A percentile compares a stretch with the other conserved stretches of the same genome.
These are phyloP conservation scores for Seiridium cupressi DNA, from an alignment of 2,329 filamentous ascomycete species.

Conservation along the genomic window DNA sequence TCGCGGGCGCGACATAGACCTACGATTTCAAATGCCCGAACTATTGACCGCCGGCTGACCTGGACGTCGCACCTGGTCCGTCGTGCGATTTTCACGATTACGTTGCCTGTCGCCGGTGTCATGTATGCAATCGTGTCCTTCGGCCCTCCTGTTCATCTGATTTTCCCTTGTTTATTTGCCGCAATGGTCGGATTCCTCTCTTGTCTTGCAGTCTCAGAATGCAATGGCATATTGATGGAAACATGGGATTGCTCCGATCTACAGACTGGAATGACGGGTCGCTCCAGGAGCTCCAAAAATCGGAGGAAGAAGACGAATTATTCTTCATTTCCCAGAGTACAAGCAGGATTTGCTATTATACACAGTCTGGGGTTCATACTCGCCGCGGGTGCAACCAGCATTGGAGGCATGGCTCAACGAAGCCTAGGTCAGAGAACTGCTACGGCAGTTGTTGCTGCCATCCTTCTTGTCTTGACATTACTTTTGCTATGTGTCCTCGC, in stretches of 20 bases:
- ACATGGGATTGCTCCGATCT: constrained; percentile 79
- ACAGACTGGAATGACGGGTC: constrained; percentile 66
- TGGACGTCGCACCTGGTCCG: constrained; percentile 74
- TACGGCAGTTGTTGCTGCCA: constrained; percentile 66
- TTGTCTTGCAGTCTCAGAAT: constrained; percentile 72
- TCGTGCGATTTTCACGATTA: constrained; percentile 63
- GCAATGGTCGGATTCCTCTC: constrained; percentile 68
- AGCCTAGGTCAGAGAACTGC: constrained; percentile 65
- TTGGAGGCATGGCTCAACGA: constrained; percentile 67
- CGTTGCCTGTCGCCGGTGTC: constrained; percentile 65
- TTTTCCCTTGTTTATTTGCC: constrained; percentile 66
- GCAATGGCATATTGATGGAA: constrained; percentile 76
- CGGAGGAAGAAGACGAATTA: constrained; percentile 61
- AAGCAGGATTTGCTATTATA: constrained; percentile 68
- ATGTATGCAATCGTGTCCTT: constrained; percentile 66
- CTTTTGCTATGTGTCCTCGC: constrained; percentile 60
- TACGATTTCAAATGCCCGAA: constrained; percentile 64
- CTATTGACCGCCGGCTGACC: constrained; percentile 59
- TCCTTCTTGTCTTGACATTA: constrained; percentile 63
- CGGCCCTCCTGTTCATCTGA: constrained; percentile 58
- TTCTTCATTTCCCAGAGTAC: constrained; percentile 72
- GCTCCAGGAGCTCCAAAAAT: constrained; percentile 40
- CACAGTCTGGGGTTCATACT: constrained; percentile 69
- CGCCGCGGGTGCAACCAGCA: constrained; percentile 65
- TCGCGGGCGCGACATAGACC: constrained; percentile 61